Base-by-base conservation (phyloP, 2,329 filamentous ascomycete species). In the Cladosporium oxysporum region DNA sequence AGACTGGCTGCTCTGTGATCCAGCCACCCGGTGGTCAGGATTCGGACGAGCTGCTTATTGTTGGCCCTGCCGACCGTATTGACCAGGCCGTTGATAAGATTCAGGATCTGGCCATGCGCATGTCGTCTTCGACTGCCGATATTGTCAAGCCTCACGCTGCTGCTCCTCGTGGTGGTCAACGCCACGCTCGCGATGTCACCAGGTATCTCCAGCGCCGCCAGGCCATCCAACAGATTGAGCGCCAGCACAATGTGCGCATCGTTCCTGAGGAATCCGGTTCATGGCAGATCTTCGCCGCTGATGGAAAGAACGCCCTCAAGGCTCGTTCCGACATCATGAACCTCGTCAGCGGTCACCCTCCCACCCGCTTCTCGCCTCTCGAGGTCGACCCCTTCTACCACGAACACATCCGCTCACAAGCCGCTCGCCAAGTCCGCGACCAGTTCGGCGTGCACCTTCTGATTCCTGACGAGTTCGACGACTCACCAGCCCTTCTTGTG, bases 1-100 rank as follows among this genome's bases (percentile, higher is more conserved):
- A 97, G 74, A 98, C 95, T 66, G 94, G 94, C 69, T 99, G 95
- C 79, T 87, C 91, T 52, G 90, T 98, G 67, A 86, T 98, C 66
- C 80, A 98, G 55, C 94, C 89, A 62, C 87, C 92, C 8, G 84
- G 84, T 29, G 87, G 90, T 28, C 88, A 91, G 62, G 91, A 95
- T 66, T 91, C 92, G 57, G 92, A 97, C 73, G 88, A 88, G 50
- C 86, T 98, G 57, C 94, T 92, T 33, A 87, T 99, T 69, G 88
- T 96, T 69, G 95, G 95, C 3, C 92, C 90, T 21, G 80, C 88
- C 8, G 87, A 91, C 69, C 87, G 87, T 72, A 87, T 98, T 65
- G 84, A 91, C 68, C 83, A 83, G 69, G 95, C 91, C 73, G 83
- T 93, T 57, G 90, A 96, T 75, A 91, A 88, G 77, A 91, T 93